A percentile compares a stretch with the other conserved stretches of the same genome.
Evolutionary conservation across 345 rosid species (phyloP).

Genomic region (Populus ilicifolia): DNA sequence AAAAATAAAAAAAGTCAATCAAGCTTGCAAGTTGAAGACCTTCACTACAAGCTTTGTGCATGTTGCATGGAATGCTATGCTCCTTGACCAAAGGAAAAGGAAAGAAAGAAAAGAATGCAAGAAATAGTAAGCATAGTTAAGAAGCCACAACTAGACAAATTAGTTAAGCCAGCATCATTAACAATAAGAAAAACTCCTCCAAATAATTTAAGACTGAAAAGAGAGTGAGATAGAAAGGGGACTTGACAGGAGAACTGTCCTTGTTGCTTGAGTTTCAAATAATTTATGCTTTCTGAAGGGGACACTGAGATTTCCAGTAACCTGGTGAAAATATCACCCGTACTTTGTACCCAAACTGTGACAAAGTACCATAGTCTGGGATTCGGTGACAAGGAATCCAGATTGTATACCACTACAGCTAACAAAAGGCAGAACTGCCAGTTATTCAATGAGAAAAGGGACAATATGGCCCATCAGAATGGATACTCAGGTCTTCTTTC

Average conservation of each 20-base stretch:
- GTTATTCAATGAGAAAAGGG: conserved; percentile 64
- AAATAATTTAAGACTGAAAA: conserved; percentile 1
- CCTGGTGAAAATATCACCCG: not conserved
- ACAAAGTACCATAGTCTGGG: conserved; percentile 6
- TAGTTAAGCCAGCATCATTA: not conserved
- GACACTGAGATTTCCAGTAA: no score
- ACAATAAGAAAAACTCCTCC: not conserved
- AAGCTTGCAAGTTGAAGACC: no score
- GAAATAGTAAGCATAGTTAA: not conserved
- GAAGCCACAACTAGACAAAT: not conserved
- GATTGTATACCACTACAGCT: not conserved
- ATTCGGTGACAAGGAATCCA: not conserved
- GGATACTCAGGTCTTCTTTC: conserved; percentile 89
- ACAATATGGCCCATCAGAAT: conserved; percentile 83
- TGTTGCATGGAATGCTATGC: no score
- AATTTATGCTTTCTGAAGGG: conserved; percentile 7
- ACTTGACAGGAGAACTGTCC: not conserved
- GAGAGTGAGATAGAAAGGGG: not conserved
- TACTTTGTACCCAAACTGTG: not conserved
- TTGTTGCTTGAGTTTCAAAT: not conserved
- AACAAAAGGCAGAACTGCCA: not conserved
- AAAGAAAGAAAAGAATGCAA: no score
- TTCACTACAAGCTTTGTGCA: no score
- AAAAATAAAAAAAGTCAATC: no score
- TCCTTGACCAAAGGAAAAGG: no score